Evolutionary conservation across 2,329 filamentous ascomycete genomes (phyloP), one percentile per base, ranked within the genome.

Genomic region (Trichophyton simii): DNA sequence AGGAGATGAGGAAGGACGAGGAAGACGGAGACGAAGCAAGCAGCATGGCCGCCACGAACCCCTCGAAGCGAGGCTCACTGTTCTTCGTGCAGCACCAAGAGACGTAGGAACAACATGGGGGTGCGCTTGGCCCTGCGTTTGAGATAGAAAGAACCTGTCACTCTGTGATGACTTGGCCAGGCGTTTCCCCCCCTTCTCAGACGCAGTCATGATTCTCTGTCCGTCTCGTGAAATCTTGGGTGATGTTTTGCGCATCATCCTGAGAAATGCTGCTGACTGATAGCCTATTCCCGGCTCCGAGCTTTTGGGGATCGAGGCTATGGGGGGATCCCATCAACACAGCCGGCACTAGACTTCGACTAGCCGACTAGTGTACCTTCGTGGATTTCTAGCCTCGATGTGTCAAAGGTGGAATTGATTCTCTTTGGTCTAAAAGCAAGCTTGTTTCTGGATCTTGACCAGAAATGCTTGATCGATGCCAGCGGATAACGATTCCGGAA

Each of bases 221-320:
- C 50, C 7, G 13, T 31, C 13, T 31, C 22, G 13, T 15, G 22
- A 48, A 31, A 54, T 52, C 22, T 52, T 52, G 13, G 22, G 13
- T 15, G 22, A 1, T 25, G 25, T 31, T 13, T 22, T 34, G 50
- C 50, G 50, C 50, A 34, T 31, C 28, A 34, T 28, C 22, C 50
- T 54, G 22, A 54, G 34, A 38, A 38, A 13, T 31, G 28, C 7
- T 28, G 50, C 50, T 54, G 50, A 54, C 50, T 54, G 50, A 54
- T 54, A 54, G 50, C 50, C 50, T 54, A 54, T 54, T 54, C 50
- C 50, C 22, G 50, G 28, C 50, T 34, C 22, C 28, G 28, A 54
- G 28, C 50, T 54, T 31, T 54, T 54, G 50, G 50, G 50, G 50
- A 54, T 54, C 50, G 50, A 54, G 50, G 50, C 22, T 54, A 31